Conservation (phyloP, 1,284 basidiomycete genomes). For the Apiotrichum mycotoxinovorans region DNA sequence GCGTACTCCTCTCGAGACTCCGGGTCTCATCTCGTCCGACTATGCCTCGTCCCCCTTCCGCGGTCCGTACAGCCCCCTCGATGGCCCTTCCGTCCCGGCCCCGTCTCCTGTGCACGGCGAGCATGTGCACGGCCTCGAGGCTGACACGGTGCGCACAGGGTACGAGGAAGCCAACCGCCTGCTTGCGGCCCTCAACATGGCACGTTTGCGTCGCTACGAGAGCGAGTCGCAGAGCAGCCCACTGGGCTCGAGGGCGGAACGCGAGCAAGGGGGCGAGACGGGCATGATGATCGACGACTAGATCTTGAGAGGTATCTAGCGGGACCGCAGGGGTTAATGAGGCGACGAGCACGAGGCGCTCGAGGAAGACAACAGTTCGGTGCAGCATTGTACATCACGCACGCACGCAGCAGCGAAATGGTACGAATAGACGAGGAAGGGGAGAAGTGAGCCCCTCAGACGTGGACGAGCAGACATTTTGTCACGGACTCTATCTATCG, state of each 20-base stretch:
- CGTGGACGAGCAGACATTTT: too few species aligned
- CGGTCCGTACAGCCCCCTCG: neutral
- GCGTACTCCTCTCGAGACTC: constrained; percentile 8
- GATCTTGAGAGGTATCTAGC: too few species aligned
- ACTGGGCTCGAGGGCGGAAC: neutral
- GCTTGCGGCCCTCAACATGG: constrained; percentile 41
- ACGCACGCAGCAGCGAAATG: too few species aligned
- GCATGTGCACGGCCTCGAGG: neutral
- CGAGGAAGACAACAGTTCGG: too few species aligned
- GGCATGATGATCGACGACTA: neutral
- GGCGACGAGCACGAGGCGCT: too few species aligned
- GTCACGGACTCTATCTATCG: too few species aligned
- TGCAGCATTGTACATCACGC: too few species aligned
- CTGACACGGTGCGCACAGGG: constrained; percentile 25
- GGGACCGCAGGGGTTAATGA: too few species aligned
- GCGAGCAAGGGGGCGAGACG: neutral
- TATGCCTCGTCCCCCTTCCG: constrained; percentile 10
- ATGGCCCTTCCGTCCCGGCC: neutral
- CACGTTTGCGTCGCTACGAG: constrained; percentile 17
- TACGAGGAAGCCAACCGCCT: constrained; percentile 47
- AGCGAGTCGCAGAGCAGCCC: neutral
- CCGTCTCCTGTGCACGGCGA: neutral
- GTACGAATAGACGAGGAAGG: neutral
- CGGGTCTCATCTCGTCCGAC: constrained; percentile 12
- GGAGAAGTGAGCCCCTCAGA: too few species aligned